phyloP scores from a whole-genome alignment of 495 filamentous ascomycete genomes.

The Talaromyces wortmannii region DNA sequence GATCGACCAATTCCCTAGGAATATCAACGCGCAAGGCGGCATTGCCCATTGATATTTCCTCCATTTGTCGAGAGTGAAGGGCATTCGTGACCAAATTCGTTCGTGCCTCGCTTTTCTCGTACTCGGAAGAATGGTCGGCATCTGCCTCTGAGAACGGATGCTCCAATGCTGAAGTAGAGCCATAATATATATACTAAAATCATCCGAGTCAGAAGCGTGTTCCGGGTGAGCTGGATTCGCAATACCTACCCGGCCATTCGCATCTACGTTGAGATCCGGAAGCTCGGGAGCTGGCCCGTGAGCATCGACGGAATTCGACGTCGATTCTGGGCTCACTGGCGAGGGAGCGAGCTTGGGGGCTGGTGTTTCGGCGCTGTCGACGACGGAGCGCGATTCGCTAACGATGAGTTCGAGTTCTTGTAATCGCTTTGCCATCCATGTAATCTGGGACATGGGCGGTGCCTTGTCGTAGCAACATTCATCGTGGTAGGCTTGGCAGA shows the following conservation, averaged over 20 bases:
- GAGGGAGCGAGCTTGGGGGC: neutral
- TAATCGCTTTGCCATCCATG: neutral
- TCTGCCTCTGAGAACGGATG: slow-evolving; percentile 4
- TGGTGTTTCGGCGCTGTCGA: neutral
- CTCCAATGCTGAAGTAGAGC: neutral
- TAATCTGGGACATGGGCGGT: neutral
- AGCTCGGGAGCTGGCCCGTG: neutral
- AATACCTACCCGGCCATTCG: neutral
- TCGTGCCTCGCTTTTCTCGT: neutral
- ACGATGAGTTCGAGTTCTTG: neutral
- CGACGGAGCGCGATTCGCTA: neutral
- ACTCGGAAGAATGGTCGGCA: slow-evolving; percentile 11
- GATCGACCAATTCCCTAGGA: slow-evolving; percentile 20
- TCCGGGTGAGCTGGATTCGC: neutral
- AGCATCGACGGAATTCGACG: neutral
- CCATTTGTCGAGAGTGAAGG: neutral
- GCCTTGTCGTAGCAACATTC: neutral
- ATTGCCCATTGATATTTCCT: neutral
- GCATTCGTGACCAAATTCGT: neutral
- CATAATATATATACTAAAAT: neutral
- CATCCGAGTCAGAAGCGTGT: neutral
- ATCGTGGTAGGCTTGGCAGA: neutral
- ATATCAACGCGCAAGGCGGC: slow-evolving; percentile 15
- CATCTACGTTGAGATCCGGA: neutral
- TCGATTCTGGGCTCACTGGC: neutral